Base-by-base conservation (phyloP, 2,329 filamentous ascomycete species). In the Alternaria dauci region DNA sequence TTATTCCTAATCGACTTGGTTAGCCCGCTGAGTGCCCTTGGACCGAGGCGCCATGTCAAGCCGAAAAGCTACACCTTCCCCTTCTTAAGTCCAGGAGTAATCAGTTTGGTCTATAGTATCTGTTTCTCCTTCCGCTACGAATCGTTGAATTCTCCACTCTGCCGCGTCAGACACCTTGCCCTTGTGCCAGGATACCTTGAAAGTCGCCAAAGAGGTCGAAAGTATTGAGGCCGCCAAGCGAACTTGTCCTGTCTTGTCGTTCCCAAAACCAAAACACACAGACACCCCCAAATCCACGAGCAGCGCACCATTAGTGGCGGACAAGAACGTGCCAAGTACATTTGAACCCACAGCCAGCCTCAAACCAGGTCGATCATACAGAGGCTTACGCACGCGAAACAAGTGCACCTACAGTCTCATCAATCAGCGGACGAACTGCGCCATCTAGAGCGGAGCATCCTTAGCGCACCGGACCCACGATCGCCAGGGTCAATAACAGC, bases 81-180 rank as follows among this genome's bases (percentile, higher is more conserved):
- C 46, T 43, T 63, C 53, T 63, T 54, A 58, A 50, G 48, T 47
- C 51, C 28, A 58, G 55, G 58, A 56, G 56, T 36, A 42, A 34
- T 60, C 65, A 47, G 28, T 36, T 25, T 43, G 44, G 46, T 41
- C 38, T 23, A 23, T 32, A 61, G 18, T 38, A 38, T 55, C 59
- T 66, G 46, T 52, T 61, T 61, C 62, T 47, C 58, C 58, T 39
- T 53, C 56, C 47, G 44, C 59, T 46, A 59, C 59, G 61, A 68
- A 59, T 65, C 68, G 67, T 62, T 42, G 39, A 55, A 53, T 69
- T 38, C 66, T 69, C 72, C 73, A 73, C 71, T 72, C 65, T 67
- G 69, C 68, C 65, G 71, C 71, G 64, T 67, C 68, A 72, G 68
- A 69, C 64, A 66, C 46, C 61, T 66, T 52, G 58, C 44, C 41